Evolutionary conservation across 2,329 filamentous ascomycete species (phyloP).

Genomic region (Pseudogymnoascus sp.): DNA sequence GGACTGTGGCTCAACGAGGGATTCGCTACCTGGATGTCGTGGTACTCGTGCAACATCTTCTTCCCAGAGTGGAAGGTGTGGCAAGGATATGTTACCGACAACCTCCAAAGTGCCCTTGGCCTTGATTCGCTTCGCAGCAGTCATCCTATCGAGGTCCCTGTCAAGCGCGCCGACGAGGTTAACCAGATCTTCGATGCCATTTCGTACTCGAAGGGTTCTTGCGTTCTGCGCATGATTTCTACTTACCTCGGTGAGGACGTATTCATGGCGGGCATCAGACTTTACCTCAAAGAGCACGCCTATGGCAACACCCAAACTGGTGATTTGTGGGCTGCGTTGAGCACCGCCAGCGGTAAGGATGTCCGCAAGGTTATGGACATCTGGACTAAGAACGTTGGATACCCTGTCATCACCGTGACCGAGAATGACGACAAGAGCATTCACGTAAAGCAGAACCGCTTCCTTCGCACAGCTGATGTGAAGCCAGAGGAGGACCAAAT

Average conservation of each 20-base stretch:
- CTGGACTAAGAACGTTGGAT: slow-evolving; percentile 96
- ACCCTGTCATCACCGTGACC: slow-evolving; percentile 81
- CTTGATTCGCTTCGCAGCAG: slow-evolving; percentile 90
- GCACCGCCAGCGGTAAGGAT: slow-evolving; percentile 83
- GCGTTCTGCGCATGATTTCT: slow-evolving; percentile 93
- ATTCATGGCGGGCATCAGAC: slow-evolving; percentile 86
- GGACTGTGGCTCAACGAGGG: slow-evolving; percentile 94
- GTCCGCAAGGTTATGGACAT: slow-evolving; percentile 87
- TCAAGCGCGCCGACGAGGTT: slow-evolving; percentile 91
- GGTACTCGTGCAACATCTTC: slow-evolving; percentile 91
- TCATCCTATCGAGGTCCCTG: slow-evolving; percentile 92
- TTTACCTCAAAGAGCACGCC: slow-evolving; percentile 93
- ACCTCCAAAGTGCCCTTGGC: slow-evolving; percentile 77
- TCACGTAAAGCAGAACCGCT: slow-evolving; percentile 88
- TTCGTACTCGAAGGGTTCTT: slow-evolving; percentile 94
- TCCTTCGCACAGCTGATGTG: slow-evolving; percentile 85
- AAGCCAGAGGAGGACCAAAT: slow-evolving; percentile 88
- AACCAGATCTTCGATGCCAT: slow-evolving; percentile 98
- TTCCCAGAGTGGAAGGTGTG: slow-evolving; percentile 98
- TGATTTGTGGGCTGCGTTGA: slow-evolving; percentile 84
- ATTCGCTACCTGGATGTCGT: slow-evolving; percentile 87
- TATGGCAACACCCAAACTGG: slow-evolving; percentile 90
- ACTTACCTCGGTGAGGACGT: slow-evolving; percentile 88
- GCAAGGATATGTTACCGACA: slow-evolving; percentile 91
- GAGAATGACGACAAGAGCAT: slow-evolving; percentile 69